These are phyloP conservation scores for Vachellia collinsii DNA, from an alignment of 306 rosid species.

Conservation along the genomic window DNA sequence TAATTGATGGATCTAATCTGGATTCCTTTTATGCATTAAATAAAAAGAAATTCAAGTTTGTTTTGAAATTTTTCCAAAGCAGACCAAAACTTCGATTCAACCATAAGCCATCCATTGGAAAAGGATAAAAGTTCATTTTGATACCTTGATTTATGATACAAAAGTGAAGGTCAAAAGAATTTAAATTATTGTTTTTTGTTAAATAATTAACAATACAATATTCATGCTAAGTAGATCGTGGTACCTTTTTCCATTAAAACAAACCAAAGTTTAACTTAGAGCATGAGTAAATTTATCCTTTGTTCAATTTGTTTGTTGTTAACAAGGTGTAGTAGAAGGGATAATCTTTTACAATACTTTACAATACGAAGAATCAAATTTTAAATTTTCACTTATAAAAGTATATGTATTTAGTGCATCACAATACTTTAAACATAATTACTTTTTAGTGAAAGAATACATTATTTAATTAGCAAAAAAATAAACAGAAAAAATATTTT, in stretches of 20 bases:
- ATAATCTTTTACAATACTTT: too few relatives aligned
- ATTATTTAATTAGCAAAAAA: too few relatives aligned
- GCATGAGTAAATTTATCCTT: not conserved
- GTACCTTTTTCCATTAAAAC: not conserved
- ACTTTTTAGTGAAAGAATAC: too few relatives aligned
- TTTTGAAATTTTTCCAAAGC: not conserved
- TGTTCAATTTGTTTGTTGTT: not conserved
- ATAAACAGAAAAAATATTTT: too few relatives aligned
- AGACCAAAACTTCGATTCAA: not conserved
- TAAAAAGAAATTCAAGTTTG: not conserved
- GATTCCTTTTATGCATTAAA: not conserved
- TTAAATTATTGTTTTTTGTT: not conserved
- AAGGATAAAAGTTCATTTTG: not conserved
- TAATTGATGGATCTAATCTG: not conserved
- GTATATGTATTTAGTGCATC: too few relatives aligned
- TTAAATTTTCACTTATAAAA: too few relatives aligned
- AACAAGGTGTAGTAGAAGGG: too few relatives aligned
- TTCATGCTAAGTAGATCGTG: not conserved
- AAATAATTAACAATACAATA: not conserved
- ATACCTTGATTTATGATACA: not conserved
- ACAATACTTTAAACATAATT: too few relatives aligned
- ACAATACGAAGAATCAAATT: too few relatives aligned
- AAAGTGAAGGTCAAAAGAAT: not conserved
- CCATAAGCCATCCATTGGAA: not conserved
- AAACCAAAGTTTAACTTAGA: not conserved